Conservation (phyloP, 1,284 basidiomycete genomes). For the Irpex lacteus region DNA sequence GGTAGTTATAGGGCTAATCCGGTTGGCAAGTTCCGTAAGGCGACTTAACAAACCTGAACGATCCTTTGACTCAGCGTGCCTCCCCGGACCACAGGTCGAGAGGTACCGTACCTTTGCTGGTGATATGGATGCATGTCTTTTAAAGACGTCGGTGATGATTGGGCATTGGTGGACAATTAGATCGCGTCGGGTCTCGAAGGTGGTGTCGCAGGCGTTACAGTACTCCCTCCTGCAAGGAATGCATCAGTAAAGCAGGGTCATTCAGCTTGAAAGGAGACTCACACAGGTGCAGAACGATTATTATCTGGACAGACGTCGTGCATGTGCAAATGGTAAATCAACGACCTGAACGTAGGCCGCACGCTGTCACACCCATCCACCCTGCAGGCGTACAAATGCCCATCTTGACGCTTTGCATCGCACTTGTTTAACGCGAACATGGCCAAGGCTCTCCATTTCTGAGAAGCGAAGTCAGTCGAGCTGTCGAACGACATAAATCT, state of each 20-base stretch:
- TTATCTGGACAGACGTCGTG: not conserved
- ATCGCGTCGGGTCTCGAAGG: not conserved
- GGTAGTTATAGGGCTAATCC: no score
- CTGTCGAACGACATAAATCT: not conserved
- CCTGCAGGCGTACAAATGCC: not conserved
- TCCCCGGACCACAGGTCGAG: not conserved
- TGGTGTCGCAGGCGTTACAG: not conserved
- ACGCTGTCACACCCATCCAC: not conserved
- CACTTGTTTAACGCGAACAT: not conserved
- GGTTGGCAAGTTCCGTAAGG: not conserved
- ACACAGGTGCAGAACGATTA: not conserved
- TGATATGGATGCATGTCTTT: not conserved
- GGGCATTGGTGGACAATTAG: not conserved
- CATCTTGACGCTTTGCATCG: not conserved
- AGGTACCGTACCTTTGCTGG: not conserved
- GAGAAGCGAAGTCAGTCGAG: not conserved
- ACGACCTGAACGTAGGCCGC: not conserved
- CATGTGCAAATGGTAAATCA: not conserved
- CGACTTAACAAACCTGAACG: not conserved
- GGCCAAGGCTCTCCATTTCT: not conserved
- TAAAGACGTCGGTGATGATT: not conserved
- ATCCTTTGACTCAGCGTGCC: no score
- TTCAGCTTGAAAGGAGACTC: not conserved
- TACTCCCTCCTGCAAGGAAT: not conserved
- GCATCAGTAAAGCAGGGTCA: no score